Base-by-base conservation (phyloP, 495 filamentous ascomycete species). In the Neurospora sp. region DNA sequence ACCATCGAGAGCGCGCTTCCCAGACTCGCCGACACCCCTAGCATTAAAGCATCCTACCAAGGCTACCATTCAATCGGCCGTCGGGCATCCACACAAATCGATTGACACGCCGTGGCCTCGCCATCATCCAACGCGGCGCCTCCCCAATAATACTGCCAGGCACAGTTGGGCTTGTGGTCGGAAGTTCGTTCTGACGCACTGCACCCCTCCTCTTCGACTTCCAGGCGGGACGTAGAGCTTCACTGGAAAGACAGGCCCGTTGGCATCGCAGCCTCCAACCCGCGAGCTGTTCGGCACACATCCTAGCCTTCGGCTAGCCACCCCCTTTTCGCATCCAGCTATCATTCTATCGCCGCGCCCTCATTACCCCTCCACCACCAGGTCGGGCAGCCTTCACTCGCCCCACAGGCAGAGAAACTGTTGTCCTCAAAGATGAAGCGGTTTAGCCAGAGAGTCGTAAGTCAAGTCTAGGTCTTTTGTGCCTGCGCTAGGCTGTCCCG, bases 361-460 rank as follows among this genome's bases (percentile, higher is more conserved):
- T 23, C 70, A 69, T 70, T 75, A 71, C 73, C 75, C 77, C 76
- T 76, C 76, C 70, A 71, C 72, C 71, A 71, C 77, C 75, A 77
- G 79, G 77, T 76, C 74, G 78, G 81, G 78, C 79, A 66, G 79
- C 75, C 76, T 79, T 77, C 77, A 73, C 74, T 70, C 77, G 79
- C 79, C 79, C 79, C 78, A 74, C 76, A 76, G 72, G 70, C 74
- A 77, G 73, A 78, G 79, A 82, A 82, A 78, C 78, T 81, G 80
- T 78, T 82, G 82, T 81, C 82, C 79, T 79, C 81, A 75, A 94
- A 89, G 85, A 98, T 99, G 96, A 98, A 97, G 86, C 91, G 93
- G 80, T 97, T 99, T 84, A 92, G 96, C 85, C 93, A 97, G 86
- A 92, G 92, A 92, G 96, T 98, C 86, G 95, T 97, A 88, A 88